Base-by-base conservation (phyloP, 169 alveolate genomes). In the Plasmodium vinckei region DNA sequence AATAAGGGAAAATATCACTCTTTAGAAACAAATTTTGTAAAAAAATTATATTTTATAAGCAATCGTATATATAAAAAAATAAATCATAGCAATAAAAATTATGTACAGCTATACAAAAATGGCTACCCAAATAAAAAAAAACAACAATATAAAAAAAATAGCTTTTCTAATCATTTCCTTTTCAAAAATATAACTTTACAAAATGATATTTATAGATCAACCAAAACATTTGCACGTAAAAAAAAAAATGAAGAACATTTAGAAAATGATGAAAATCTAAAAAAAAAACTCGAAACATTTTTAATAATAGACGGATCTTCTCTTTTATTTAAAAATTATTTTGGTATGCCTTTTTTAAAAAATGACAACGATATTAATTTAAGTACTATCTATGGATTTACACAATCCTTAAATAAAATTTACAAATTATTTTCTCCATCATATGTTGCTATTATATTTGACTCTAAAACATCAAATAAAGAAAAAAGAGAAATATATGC, bases 241-340 rank as follows among this genome's bases (percentile, higher is more conserved):
- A 75, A 75, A 53, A 73, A 12, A 60, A 47, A 47, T 15, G 72
- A 23, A 25, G 53, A 10, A 5, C 61, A 73, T 6, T 13, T 25
- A 49, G 17, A 33, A 53, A 64, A 23, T 39, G 72, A 65, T 19
- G 17, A 51, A 53, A 64, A n/a, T 19, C 63, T 51, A 39, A 44
- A 46, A 17, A n/a, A 72, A 19, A 47, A 72, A 1, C 33, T 27
- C 49, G 89, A 79, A 79, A 79, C 89, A 13, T 79, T 94, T 27
- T 87, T 94, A 49, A 87, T 94, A 27, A 91, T 94, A 17, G 96
- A 94, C 75, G 96, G 94, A 19, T 92, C 95, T 0, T 94, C 95
- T 10, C 82, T 94, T 61, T 93, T 94, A 10, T 94, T 89, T 72
- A 87, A 94, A 68, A 92, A 94, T 73, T 94, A 92, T 89, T 94